These are phyloP conservation scores for Dispira simplex DNA, from an alignment of 192 early-diverging fungal species.

Conservation along the genomic window DNA sequence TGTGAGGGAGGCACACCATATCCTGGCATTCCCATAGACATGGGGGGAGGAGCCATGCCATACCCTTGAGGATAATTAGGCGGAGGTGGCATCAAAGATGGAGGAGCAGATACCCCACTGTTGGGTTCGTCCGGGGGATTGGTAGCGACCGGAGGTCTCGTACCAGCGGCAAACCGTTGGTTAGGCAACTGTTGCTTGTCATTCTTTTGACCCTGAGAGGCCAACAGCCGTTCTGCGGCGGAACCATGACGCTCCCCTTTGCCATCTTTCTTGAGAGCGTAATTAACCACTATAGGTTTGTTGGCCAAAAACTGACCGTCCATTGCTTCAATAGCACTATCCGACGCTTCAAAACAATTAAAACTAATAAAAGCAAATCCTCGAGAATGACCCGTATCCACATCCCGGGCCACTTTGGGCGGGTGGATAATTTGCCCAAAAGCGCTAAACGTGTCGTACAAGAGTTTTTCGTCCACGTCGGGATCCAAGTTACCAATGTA, in stretches of 20 bases:
- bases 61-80: no score
- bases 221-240: slow-evolving; percentile 86
- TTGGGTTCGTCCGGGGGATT: no score
- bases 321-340: slow-evolving; percentile 97
- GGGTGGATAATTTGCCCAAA: slow-evolving; percentile 85
- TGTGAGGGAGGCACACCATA: no score
- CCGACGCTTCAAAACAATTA: slow-evolving; percentile 88
- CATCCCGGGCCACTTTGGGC: slow-evolving; percentile 74
- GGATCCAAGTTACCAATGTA: slow-evolving; percentile 95
- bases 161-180: no score
- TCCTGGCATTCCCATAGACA: no score
- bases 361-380: slow-evolving; percentile 89
- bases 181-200: no score
- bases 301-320: slow-evolving; percentile 93
- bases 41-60: no score
- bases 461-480: slow-evolving; percentile 74
- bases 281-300: slow-evolving; percentile 77
- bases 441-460: slow-evolving; percentile 89
- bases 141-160: no score
- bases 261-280: slow-evolving; percentile 97
- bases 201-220: slow-evolving; percentile 76
- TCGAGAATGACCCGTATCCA: slow-evolving; percentile 69
- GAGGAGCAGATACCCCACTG: no score
- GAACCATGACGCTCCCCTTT: slow-evolving; percentile 95
- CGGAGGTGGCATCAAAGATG: no score